Conservation (phyloP, 257 asterid species). For the Solanum pinnatisectum region DNA sequence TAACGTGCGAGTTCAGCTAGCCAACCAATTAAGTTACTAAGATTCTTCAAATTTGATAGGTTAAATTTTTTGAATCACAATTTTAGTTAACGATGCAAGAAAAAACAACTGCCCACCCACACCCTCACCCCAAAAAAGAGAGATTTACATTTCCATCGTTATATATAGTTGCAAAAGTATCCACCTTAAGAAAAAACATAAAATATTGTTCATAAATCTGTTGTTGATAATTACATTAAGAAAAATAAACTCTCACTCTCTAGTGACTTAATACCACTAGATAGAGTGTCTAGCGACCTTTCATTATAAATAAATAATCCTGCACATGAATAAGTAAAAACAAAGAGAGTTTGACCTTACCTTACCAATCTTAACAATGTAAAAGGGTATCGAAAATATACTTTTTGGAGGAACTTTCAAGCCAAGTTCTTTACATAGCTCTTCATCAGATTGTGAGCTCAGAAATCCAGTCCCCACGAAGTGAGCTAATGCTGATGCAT, state of each 20-base stretch:
- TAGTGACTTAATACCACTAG: no score
- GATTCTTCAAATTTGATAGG: no score
- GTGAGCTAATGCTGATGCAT: conserved; percentile 73
- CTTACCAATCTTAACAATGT: neutral
- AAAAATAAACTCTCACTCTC: neutral
- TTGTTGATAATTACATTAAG: neutral
- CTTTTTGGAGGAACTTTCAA: conserved; percentile 47
- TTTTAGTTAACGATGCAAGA: neutral
- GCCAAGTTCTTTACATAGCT: conserved; percentile 62
- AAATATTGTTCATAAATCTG: no score
- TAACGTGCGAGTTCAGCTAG: no score
- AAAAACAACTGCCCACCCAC: neutral
- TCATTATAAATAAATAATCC: no score
- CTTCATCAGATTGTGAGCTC: conserved; percentile 66
- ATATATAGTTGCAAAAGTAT: neutral
- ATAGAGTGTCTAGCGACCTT: neutral
- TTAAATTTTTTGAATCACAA: neutral
- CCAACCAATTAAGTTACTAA: no score
- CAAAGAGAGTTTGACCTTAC: neutral
- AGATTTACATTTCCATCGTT: neutral
- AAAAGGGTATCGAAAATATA: neutral
- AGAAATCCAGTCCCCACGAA: conserved; percentile 61
- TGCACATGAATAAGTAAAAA: no score
- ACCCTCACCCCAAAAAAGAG: neutral
- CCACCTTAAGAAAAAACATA: neutral